A percentile compares a stretch with the other conserved stretches of the same genome.
Conservation (phyloP, 2,329 filamentous ascomycete genomes). For the Epichloe uncinata region DNA sequence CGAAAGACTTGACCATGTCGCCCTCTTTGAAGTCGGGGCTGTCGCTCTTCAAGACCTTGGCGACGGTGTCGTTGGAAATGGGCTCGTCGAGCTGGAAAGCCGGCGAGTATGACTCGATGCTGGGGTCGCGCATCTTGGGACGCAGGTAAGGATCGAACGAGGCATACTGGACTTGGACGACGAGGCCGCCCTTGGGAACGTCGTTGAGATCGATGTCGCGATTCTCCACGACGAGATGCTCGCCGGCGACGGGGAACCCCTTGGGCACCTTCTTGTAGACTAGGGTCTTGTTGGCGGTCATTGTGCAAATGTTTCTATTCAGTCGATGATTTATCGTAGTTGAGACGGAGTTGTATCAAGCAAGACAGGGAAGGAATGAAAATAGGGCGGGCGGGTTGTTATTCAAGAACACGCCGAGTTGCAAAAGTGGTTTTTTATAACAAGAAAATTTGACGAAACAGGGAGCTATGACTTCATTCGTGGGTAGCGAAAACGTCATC, state of each 20-base stretch:
- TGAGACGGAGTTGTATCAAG: background rate
- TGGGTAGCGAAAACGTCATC: background rate
- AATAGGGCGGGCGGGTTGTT: too few species aligned
- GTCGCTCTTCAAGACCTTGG: conserved; percentile 59
- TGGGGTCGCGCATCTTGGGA: conserved; percentile 57
- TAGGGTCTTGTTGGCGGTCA: conserved; percentile 54
- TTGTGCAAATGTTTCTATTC: conserved; percentile 7
- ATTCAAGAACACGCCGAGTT: background rate
- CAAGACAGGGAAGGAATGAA: background rate
- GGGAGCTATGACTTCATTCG: background rate
- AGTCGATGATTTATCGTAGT: too few species aligned
- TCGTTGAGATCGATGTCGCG: conserved; percentile 53
- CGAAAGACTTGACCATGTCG: conserved; percentile 46
- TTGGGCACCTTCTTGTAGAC: conserved; percentile 58
- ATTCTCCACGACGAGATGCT: conserved; percentile 56
- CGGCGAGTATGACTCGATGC: conserved; percentile 44
- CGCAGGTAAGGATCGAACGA: conserved; percentile 81
- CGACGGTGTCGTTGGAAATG: conserved; percentile 50
- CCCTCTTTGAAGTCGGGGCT: conserved; percentile 48
- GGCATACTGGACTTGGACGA: conserved; percentile 58
- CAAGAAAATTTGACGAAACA: background rate
- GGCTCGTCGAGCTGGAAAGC: conserved; percentile 46
- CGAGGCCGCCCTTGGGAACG: conserved; percentile 47
- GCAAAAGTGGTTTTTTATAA: background rate
- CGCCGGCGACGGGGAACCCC: conserved; percentile 53